Conservation (phyloP, 208 protist species). For the Plasmodiophora brassicae region DNA sequence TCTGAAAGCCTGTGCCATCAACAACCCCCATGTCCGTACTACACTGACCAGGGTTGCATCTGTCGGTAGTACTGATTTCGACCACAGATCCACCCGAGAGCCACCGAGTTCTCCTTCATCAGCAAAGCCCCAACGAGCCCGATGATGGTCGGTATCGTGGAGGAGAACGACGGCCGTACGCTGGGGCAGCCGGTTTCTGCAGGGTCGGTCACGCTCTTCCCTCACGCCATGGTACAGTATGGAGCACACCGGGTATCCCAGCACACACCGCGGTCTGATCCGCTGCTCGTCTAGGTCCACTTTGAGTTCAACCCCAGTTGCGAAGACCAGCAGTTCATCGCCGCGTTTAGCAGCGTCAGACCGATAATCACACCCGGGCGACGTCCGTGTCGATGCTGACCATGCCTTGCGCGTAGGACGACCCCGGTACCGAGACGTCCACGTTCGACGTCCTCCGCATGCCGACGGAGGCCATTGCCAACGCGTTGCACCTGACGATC, state of each 20-base stretch:
- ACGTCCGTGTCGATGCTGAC: neutral
- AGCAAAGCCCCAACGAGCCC: neutral
- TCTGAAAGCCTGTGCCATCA: neutral
- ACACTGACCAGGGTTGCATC: neutral
- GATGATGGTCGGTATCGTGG: neutral
- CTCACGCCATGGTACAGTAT: neutral
- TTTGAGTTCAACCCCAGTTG: slow-evolving; percentile 3
- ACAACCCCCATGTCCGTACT: neutral
- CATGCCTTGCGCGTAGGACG: neutral
- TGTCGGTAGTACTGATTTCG: neutral
- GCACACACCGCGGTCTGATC: no score
- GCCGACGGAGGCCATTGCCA: neutral
- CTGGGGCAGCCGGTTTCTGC: neutral
- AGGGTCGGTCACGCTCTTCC: neutral
- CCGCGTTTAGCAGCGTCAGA: slow-evolving; percentile 9
- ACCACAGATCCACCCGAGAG: neutral
- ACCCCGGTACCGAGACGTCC: neutral
- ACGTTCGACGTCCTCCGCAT: neutral
- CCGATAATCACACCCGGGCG: neutral
- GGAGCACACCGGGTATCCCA: no score
- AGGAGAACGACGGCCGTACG: neutral
- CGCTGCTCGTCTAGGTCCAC: neutral
- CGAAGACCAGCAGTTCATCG: slow-evolving; percentile 26
- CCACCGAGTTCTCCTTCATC: slow-evolving; percentile 17
- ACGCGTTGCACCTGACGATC: neutral